Conservation (phyloP, 768 basidiomycete species). For the Lepiota venenata region DNA sequence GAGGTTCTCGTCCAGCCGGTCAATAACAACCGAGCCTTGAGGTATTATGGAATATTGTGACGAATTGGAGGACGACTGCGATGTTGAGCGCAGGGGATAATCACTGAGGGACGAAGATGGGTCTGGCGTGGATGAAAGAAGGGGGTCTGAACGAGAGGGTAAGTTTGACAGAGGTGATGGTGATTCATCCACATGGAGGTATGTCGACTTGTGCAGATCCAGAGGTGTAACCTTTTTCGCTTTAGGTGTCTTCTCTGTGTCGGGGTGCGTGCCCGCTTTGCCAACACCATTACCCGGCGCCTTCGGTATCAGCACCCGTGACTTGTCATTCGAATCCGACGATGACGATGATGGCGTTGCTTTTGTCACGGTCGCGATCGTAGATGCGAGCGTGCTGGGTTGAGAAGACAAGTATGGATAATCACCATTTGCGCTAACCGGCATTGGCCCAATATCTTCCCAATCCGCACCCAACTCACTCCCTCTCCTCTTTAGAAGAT, state of each 20-base stretch:
- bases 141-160: slow-evolving; percentile 51
- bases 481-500: slow-evolving; percentile 60
- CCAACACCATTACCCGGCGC: slow-evolving; percentile 12
- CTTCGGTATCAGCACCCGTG: background rate
- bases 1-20: slow-evolving; percentile 70
- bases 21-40: slow-evolving; percentile 56
- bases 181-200: slow-evolving; percentile 23
- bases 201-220: slow-evolving; percentile 16
- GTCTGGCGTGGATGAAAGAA: slow-evolving; percentile 68
- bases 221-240: slow-evolving; percentile 34
- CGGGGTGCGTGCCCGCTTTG: slow-evolving; percentile 19
- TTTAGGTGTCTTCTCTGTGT: slow-evolving; percentile 40
- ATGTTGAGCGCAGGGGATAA: slow-evolving; percentile 65
- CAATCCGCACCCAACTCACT: slow-evolving; percentile 56
- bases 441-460: slow-evolving; percentile 59
- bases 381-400: slow-evolving; percentile 10
- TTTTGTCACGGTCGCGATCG: background rate
- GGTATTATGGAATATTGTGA: slow-evolving; percentile 55
- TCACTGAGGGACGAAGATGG: slow-evolving; percentile 75
- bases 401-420: slow-evolving; percentile 4
- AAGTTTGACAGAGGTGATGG: slow-evolving; percentile 36
- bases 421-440: slow-evolving; percentile 34
- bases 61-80: slow-evolving; percentile 69
- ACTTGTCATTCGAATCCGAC: slow-evolving; percentile 10
- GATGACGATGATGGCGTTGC: slow-evolving; percentile 9